phyloP scores from a whole-genome alignment of 257 asterid species.

The Solanum lycopersicoides region DNA sequence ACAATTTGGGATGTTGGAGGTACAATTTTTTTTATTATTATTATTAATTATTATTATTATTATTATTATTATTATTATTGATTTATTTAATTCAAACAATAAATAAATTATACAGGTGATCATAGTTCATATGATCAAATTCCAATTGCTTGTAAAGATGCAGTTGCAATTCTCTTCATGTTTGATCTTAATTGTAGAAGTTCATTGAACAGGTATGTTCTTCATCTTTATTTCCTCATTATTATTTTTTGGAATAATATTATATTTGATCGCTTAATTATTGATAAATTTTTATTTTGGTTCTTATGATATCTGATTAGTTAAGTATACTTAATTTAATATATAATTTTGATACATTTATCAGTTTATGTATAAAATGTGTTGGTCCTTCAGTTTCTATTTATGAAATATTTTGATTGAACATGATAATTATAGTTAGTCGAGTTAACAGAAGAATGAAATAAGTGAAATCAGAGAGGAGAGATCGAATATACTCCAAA shows the following conservation, averaged over 20 bases:
- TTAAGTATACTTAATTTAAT: too few species aligned
- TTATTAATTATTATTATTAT: neutral
- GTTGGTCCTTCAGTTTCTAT: neutral
- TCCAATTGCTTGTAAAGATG: slow-evolving; percentile 84
- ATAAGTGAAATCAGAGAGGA: too few species aligned
- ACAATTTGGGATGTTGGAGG: slow-evolving; percentile 93
- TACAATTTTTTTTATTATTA: neutral
- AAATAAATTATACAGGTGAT: slow-evolving; percentile 31
- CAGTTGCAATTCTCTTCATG: slow-evolving; percentile 79
- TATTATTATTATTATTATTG: neutral
- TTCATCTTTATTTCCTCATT: neutral
- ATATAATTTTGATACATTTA: neutral
- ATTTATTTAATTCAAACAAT: neutral
- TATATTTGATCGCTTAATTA: too few species aligned
- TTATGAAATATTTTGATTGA: too few species aligned
- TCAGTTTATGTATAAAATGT: neutral
- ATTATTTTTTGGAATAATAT: neutral
- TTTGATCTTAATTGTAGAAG: slow-evolving; percentile 77
- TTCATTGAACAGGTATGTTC: slow-evolving; percentile 52
- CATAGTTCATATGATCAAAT: slow-evolving; percentile 48
- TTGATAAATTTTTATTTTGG: neutral
- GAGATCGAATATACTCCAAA: too few species aligned
- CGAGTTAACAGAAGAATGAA: neutral
- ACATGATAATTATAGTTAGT: too few species aligned
- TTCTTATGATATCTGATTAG: neutral